Evolutionary conservation across 176 grass and related monocot species (phyloP), one percentile per base, ranked within the genome.

Genomic region (Carex parvula): DNA sequence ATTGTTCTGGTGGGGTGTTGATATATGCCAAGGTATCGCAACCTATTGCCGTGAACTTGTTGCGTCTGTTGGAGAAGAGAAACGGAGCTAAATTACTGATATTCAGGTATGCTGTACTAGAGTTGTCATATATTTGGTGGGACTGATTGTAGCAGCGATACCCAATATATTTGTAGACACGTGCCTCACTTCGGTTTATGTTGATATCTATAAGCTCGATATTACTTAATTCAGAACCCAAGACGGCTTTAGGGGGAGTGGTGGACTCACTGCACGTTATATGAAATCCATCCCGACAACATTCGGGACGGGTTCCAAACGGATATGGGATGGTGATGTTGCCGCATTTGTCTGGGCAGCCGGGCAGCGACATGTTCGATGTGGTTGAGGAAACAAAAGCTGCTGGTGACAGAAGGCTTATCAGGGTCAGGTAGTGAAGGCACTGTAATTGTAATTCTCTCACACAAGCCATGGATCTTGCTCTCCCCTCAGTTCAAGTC

Each of bases 321-420:
- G 32, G 32, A 33, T 33, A 33, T 33, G 32, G 32, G 32, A 33
- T 33, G 32, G 0, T 2, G 1, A 33, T 33, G 32, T 33, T 33
- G 32, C 32, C 32, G 32, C 32, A 88, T 59, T 76, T 86, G 53
- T 53, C 79, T 4, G 39, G 84, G 69, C 89, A 90, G 18, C 2
- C 66, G 3, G 12, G 52, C 29, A 57, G 1, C 52, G 29, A 46
- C 0, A 1, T 8, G 3, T 22, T 82, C 15, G 16, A 32, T 0
- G 68, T 58, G 68, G 37, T 85, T 57, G 52, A 58, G 3, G 72
- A 26, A 55, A 55, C 56, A 4, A 39, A 39, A 14, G 1, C 33
- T 39, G 4, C 37, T 18, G 14, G 65, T 69, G 37, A 37, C 13
- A 69, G 32, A 18, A 69, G 63, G 61, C 44, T 81, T 14, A 46